These are phyloP conservation scores for Stachybotrys chartarum DNA, from an alignment of 2,329 filamentous ascomycete species.

Conservation along the genomic window DNA sequence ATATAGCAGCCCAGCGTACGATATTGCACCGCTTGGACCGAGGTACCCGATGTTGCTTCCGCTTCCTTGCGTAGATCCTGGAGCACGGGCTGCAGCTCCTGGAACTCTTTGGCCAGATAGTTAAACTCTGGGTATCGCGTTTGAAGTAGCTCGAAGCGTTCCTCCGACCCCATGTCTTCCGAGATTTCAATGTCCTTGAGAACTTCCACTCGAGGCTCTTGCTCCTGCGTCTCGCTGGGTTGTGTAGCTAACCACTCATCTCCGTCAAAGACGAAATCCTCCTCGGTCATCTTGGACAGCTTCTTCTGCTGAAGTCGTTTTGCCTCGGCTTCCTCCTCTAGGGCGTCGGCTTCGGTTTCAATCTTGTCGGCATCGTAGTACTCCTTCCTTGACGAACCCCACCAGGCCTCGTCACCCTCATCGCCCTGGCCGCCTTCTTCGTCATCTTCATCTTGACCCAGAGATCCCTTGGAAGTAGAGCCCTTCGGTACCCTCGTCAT, in stretches of 20 bases:
- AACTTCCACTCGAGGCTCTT: slow-evolving; percentile 73
- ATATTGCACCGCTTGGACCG: slow-evolving; percentile 63
- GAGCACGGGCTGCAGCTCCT: slow-evolving; percentile 62
- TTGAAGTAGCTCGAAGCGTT: slow-evolving; percentile 68
- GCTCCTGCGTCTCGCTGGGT: slow-evolving; percentile 40
- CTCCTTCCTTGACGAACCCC: slow-evolving; percentile 82
- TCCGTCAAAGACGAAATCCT: slow-evolving; percentile 91
- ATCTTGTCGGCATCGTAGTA: slow-evolving; percentile 84
- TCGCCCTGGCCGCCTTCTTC: slow-evolving; percentile 43
- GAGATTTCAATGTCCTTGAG: slow-evolving; percentile 77
- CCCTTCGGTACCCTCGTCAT: slow-evolving; percentile 14
- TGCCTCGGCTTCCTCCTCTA: slow-evolving; percentile 90
- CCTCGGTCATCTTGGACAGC: slow-evolving; percentile 78
- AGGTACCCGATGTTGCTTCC: slow-evolving; percentile 40
- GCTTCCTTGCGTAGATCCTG: slow-evolving; percentile 51
- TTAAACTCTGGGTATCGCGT: slow-evolving; percentile 89
- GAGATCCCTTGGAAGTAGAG: slow-evolving; percentile 19
- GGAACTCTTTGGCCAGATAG: slow-evolving; percentile 72
- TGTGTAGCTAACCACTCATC: slow-evolving; percentile 68
- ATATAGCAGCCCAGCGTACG: slow-evolving; percentile 81
- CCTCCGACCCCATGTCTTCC: slow-evolving; percentile 67
- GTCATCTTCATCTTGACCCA: slow-evolving; percentile 42
- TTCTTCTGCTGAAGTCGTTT: slow-evolving; percentile 86
- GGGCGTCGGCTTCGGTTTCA: slow-evolving; percentile 59
- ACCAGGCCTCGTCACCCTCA: slow-evolving; percentile 60